Base-by-base conservation (phyloP, 2,329 filamentous ascomycete genomes). In the Aspergillus luchuensis region DNA sequence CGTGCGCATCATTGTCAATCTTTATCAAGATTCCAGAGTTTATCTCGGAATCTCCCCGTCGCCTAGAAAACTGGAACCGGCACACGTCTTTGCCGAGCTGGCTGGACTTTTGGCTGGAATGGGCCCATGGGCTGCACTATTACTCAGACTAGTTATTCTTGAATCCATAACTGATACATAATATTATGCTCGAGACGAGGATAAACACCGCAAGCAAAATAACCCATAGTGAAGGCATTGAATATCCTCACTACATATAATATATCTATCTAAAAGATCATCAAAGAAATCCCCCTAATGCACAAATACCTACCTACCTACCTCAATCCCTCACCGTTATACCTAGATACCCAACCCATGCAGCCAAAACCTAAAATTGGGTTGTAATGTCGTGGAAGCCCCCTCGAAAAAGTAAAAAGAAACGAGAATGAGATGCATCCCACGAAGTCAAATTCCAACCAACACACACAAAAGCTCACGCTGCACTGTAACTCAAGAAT, bases 1-100 rank as follows among this genome's bases (percentile, higher is more conserved):
- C 64, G 63, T 57, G 49, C 64, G 23, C 39, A 56, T 56, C 53
- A 56, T 56, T 57, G 58, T 60, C 58, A 63, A 63, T 63, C 55
- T 61, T 58, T 48, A 56, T 64, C 55, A 58, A 60, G 50, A 30
- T 50, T 30, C 25, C 15, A 50, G 41, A 50, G 47, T 58, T 63
- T 58, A 61, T 63, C 58, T 61, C 58, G 58, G 58, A 59, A 59
- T 61, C 43, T 61, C 41, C 49, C 59, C 59, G 59, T 59, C 45
- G 56, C 30, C 38, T 33, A 13, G 25, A 36, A 33, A 36, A 36
- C 33, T 36, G 33, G 11, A 36, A 36, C 43, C 52, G 53, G 49
- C 47, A 47, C 17, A 23, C 21, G 28, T 15, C 39, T 23, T 30
- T 56, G 53, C 53, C 53, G 53, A 56, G 41, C 53, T 21, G 39